A percentile compares a stretch with the other conserved stretches of the same genome.
Conservation (phyloP, 2,329 filamentous ascomycete genomes). For the Alternaria angustiovoidea region DNA sequence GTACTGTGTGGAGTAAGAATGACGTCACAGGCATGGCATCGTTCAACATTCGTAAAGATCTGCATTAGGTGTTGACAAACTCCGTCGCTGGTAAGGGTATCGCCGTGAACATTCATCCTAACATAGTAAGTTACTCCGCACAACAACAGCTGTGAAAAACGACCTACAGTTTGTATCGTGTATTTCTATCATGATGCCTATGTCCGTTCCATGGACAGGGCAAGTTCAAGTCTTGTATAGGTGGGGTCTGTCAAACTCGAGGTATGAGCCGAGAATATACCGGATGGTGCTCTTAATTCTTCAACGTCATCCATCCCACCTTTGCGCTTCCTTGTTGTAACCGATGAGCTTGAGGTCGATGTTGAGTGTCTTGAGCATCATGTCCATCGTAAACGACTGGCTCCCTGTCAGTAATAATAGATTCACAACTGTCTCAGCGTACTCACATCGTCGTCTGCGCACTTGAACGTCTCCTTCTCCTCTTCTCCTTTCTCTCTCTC, state of each 20-base stretch:
- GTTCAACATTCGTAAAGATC: neutral
- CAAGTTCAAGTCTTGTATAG: neutral
- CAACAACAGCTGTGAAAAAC: neutral
- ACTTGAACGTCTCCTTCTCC: constrained; percentile 49
- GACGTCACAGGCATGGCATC: constrained; percentile 9
- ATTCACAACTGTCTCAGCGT: neutral
- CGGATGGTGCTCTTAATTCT: neutral
- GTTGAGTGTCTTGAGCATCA: constrained; percentile 72
- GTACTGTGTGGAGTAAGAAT: neutral
- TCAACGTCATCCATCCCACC: constrained; percentile 62
- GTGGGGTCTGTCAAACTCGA: neutral
- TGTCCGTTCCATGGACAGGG: neutral
- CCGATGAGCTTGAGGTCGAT: constrained; percentile 70
- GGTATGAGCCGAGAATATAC: neutral
- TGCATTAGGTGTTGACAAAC: neutral
- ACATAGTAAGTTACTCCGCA: neutral
- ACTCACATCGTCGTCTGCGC: constrained; percentile 52
- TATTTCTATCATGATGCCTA: neutral
- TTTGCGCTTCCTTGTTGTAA: constrained; percentile 65
- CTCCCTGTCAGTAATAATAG: constrained; percentile 12
- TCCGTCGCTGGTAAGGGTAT: neutral
- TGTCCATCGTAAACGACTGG: constrained; percentile 71
- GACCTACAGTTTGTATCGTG: neutral
- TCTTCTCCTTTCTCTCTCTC: constrained; percentile 52
- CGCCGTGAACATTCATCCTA: constrained; percentile 6